Percentiles rank a stretch among this genome's conserved stretches.
Evolutionary conservation across 176 grass and related monocot genomes (phyloP).

Genomic region (Luzula sylvatica): DNA sequence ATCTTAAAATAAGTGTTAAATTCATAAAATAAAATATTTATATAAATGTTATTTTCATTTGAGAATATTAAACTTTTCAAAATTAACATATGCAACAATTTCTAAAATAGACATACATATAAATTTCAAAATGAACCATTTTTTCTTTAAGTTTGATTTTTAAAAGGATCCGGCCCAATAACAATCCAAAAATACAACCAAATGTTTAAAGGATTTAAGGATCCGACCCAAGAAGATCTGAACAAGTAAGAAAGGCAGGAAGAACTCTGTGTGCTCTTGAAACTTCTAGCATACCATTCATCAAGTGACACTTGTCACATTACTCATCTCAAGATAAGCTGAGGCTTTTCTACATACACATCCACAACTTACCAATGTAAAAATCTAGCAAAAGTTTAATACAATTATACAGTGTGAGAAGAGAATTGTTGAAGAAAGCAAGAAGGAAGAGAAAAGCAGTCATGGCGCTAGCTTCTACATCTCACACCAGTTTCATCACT

Average conservation of each 20-base stretch:
- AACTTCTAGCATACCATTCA: conserved; percentile 38
- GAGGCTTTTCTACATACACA: neutral
- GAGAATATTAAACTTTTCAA: too few species aligned
- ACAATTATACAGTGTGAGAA: neutral
- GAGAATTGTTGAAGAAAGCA: neutral
- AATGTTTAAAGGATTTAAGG: too few species aligned
- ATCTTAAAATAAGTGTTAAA: too few species aligned
- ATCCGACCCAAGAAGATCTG: too few species aligned
- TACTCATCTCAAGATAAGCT: conserved; percentile 45
- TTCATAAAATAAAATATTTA: too few species aligned
- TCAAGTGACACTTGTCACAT: conserved; percentile 44
- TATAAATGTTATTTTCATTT: too few species aligned
- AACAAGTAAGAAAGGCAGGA: neutral
- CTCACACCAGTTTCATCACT: conserved; percentile 32
- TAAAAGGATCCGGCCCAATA: too few species aligned
- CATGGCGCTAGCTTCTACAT: conserved; percentile 48
- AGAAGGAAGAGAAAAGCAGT: conserved; percentile 1
- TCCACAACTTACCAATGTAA: neutral
- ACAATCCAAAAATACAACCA: too few species aligned
- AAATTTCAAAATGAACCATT: too few species aligned
- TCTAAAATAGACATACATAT: too few species aligned
- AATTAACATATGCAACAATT: too few species aligned
- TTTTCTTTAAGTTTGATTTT: too few species aligned
- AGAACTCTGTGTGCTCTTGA: conserved; percentile 40
- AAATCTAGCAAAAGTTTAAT: neutral